Evolutionary conservation across 2,329 filamentous ascomycete species (phyloP).

Genomic region (Thielaviopsis populi): DNA sequence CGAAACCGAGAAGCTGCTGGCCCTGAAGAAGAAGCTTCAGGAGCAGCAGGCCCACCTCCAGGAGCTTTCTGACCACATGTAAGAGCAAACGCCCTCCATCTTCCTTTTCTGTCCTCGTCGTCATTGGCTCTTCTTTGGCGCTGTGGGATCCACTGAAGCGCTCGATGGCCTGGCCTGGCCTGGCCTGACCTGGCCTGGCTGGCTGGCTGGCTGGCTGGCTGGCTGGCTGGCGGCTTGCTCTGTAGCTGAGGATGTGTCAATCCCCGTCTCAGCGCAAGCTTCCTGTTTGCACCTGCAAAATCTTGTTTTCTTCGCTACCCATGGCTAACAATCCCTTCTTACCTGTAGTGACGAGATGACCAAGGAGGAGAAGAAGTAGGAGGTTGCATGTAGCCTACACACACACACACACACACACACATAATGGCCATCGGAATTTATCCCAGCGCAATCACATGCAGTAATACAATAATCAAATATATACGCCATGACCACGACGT

Average conservation of each 20-base stretch:
- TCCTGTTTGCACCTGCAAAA: background rate
- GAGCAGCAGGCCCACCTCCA: slow-evolving; percentile 73
- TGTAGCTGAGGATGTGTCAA: background rate
- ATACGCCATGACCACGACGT: background rate
- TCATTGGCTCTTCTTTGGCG: background rate
- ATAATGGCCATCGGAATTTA: background rate
- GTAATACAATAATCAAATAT: background rate
- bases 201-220: no score
- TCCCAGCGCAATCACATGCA: background rate
- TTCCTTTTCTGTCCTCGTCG: background rate
- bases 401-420: background rate
- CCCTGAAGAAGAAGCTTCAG: slow-evolving; percentile 56
- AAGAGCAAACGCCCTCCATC: slow-evolving; percentile 26
- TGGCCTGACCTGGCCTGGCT: no score
- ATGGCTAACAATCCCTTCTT: background rate
- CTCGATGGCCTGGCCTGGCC: background rate
- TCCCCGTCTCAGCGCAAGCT: background rate
- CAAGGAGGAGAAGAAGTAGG: slow-evolving; percentile 50
- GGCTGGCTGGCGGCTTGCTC: background rate
- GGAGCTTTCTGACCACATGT: slow-evolving; percentile 80
- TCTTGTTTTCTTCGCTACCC: background rate
- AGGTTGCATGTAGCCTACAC: background rate
- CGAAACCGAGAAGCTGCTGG: slow-evolving; percentile 77
- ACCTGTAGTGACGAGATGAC: slow-evolving; percentile 56
- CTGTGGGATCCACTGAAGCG: background rate